Percentiles rank a stretch among this genome's conserved stretches.
These are phyloP conservation scores for Phytophthora pisi DNA, from an alignment of 352 stramenopile genomes.

Conservation along the genomic window DNA sequence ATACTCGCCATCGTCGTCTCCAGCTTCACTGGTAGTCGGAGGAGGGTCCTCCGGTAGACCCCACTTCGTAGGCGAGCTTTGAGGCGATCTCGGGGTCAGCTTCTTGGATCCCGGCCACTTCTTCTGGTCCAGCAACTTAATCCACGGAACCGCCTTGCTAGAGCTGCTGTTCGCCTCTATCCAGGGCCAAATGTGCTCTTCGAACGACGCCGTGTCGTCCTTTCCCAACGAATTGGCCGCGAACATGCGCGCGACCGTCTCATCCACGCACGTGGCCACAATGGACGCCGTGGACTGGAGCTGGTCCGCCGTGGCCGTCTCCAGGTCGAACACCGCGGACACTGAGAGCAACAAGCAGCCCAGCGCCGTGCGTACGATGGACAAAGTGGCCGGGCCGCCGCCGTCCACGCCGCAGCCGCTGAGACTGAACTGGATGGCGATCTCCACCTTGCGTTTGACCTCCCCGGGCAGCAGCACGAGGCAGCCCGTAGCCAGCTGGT, in stretches of 20 bases:
- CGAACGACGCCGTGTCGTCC: slow-evolving; percentile 40
- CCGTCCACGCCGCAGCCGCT: slow-evolving; percentile 41
- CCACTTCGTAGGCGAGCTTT: slow-evolving; percentile 34
- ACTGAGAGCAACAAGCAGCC: slow-evolving; percentile 61
- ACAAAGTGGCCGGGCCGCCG: slow-evolving; percentile 44
- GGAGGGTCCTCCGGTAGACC: slow-evolving; percentile 24
- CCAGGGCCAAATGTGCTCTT: slow-evolving; percentile 62
- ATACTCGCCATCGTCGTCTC: slow-evolving; percentile 31
- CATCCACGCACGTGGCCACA: slow-evolving; percentile 56
- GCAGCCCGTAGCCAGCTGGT: slow-evolving; percentile 65
- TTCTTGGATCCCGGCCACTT: slow-evolving; percentile 72
- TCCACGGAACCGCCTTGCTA: slow-evolving; percentile 60
- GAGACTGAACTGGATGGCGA: slow-evolving; percentile 63
- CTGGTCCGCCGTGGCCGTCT: slow-evolving; percentile 53
- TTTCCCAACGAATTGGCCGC: slow-evolving; percentile 47
- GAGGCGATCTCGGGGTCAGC: slow-evolving; percentile 33
- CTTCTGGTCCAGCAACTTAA: slow-evolving; percentile 69
- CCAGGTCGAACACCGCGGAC: slow-evolving; percentile 67
- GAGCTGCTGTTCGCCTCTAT: slow-evolving; percentile 55
- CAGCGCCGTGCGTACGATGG: slow-evolving; percentile 46
- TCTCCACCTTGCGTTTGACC: slow-evolving; percentile 59
- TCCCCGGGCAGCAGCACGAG: slow-evolving; percentile 60
- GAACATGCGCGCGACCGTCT: slow-evolving; percentile 60
- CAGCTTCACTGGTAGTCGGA: slow-evolving; percentile 13
- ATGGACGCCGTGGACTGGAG: slow-evolving; percentile 64